Conservation (phyloP, 1,284 basidiomycete species). For the Xerocomus nothofagi region DNA sequence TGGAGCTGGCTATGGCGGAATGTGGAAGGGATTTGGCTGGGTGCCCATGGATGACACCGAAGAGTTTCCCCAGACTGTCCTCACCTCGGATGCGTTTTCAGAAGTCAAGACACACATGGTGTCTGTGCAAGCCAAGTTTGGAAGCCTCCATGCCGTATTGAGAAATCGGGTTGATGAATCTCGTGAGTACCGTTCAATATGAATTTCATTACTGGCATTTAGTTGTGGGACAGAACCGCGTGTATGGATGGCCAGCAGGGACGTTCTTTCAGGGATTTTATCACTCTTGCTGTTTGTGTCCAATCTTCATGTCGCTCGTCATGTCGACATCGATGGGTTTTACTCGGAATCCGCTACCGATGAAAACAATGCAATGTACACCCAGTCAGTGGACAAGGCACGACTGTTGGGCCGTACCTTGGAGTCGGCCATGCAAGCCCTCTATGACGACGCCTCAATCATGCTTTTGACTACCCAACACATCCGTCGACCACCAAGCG, state of each 20-base stretch:
- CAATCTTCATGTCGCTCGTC: slow-evolving; percentile 72
- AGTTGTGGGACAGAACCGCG: slow-evolving; percentile 24
- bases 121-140: slow-evolving; percentile 51
- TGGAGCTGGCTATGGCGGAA: slow-evolving; percentile 65
- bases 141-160: slow-evolving; percentile 40
- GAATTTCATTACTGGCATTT: slow-evolving; percentile 6
- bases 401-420: slow-evolving; percentile 64
- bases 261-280: slow-evolving; percentile 53
- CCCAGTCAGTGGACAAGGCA: slow-evolving; percentile 63
- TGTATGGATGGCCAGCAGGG: slow-evolving; percentile 42
- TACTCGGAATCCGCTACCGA: slow-evolving; percentile 45
- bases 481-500: slow-evolving; percentile 42
- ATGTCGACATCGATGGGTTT: slow-evolving; percentile 77
- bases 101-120: slow-evolving; percentile 51
- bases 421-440: slow-evolving; percentile 64
- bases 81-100: slow-evolving; percentile 52
- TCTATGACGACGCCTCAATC: slow-evolving; percentile 67
- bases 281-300: slow-evolving; percentile 57
- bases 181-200: slow-evolving; percentile 37
- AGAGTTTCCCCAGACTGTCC: slow-evolving; percentile 47
- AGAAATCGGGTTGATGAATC: slow-evolving; percentile 39
- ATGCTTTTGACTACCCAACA: slow-evolving; percentile 59
- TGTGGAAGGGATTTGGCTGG: slow-evolving; percentile 82
- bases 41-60: slow-evolving; percentile 52
- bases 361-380: slow-evolving; percentile 50